Evolutionary conservation across 129 eudicot genomes (phyloP).

Genomic region (Mikania micrantha): DNA sequence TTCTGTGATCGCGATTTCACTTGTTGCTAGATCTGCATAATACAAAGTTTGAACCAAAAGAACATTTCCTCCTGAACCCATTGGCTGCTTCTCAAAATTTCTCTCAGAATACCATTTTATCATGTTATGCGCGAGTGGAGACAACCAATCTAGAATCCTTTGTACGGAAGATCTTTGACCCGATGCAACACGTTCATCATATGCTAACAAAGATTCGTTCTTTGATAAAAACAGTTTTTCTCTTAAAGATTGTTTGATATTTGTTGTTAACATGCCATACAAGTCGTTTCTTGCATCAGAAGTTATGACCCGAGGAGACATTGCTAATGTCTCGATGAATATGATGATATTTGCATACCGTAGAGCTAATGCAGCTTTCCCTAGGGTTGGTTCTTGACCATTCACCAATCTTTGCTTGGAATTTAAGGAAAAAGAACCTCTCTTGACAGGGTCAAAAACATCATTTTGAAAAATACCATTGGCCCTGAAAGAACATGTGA

Average conservation of each 20-base stretch:
- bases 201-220: conserved; percentile 33
- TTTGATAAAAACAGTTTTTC: conserved; percentile 42
- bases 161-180: conserved; percentile 46
- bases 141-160: conserved; percentile 79
- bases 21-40: conserved; percentile 63
- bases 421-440: conserved; percentile 18
- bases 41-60: conserved; percentile 79
- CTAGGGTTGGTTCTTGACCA: conserved; percentile 58
- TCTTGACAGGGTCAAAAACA: conserved; percentile 9
- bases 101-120: conserved; percentile 87
- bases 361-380: conserved; percentile 66
- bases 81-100: conserved; percentile 69
- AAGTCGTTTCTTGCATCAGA: conserved; percentile 81
- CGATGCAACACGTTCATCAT: conserved; percentile 49
- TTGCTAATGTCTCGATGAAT: conserved; percentile 63
- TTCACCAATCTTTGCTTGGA: conserved; percentile 30
- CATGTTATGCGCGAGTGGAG: conserved; percentile 94
- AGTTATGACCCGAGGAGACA: conserved; percentile 65
- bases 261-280: conserved; percentile 66
- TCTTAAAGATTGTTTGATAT: conserved; percentile 51
- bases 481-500: conserved; percentile 35
- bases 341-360: conserved; percentile 76
- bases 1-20: conserved; percentile 75
- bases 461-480: conserved; percentile 19
- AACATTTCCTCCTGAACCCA: conserved; percentile 45